Evolutionary conservation across 2,329 filamentous ascomycete species (phyloP).

Genomic region (Colletotrichum neosansevieriae): DNA sequence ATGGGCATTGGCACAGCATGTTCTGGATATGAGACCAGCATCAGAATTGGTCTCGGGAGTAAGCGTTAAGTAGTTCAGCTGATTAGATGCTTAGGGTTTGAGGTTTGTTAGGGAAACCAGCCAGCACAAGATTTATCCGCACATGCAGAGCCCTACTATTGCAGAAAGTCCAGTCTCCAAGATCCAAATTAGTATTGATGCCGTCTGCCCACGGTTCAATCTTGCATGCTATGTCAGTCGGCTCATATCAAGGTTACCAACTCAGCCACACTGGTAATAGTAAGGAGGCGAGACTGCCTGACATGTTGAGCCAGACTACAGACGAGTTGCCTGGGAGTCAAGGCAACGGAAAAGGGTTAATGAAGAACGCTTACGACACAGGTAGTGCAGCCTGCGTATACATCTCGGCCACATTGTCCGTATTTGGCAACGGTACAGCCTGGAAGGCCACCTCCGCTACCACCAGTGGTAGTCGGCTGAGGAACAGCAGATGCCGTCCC

Average conservation of each 20-base stretch:
- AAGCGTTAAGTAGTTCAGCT: too few species aligned
- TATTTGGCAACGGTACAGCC: constrained; percentile 38
- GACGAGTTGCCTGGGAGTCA: background rate
- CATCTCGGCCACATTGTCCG: constrained; percentile 30
- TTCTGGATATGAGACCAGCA: background rate
- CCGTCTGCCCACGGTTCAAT: too few species aligned
- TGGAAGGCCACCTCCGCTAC: constrained; percentile 12
- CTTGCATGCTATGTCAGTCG: too few species aligned
- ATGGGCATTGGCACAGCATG: background rate
- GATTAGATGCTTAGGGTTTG: too few species aligned
- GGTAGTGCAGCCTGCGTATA: constrained; percentile 36
- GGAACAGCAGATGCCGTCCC: constrained; percentile 44
- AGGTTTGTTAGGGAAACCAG: too few species aligned
- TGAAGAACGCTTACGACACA: constrained; percentile 24
- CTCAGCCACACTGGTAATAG: constrained; percentile 30
- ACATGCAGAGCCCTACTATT: too few species aligned
- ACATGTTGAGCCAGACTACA: constrained; percentile 26
- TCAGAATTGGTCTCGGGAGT: too few species aligned
- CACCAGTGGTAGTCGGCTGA: constrained; percentile 25
- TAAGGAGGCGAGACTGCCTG: constrained; percentile 30
- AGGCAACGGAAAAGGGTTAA: background rate
- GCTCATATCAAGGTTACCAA: too few species aligned
- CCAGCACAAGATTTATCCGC: too few species aligned
- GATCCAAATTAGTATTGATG: too few species aligned
- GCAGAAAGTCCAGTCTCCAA: too few species aligned